Base-by-base conservation (phyloP, 2,329 filamentous ascomycete genomes). In the Ramichloridium luteum region DNA sequence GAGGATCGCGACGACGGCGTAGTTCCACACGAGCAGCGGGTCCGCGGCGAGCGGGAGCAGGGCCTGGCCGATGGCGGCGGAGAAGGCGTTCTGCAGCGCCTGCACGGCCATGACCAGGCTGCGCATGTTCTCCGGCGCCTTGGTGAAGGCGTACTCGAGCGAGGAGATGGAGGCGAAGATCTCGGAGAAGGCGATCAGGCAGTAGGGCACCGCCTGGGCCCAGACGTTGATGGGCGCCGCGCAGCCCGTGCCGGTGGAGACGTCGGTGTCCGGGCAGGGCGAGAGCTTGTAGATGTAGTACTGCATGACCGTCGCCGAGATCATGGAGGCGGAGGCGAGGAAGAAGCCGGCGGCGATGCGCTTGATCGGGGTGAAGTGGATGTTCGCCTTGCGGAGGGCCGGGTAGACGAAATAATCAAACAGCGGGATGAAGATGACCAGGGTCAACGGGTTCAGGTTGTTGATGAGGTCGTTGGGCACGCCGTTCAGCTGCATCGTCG, bases 21-120 rank as follows among this genome's bases (percentile, higher is more conserved):
- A 85, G 59, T 84, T 68, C 73, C 74, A 80, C 31, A 74, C 51
- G 41, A 80, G 64, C 39, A 74, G 61, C 13, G 77, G 78, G 49
- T 83, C 72, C 35, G 65, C 65, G 9, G 72, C 68, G 10, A 67
- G 54, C 1, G 75, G 70, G 4, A 71, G 66, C 13, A 81, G 57
- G 4, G 74, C 67, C 44, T 77, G 70, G 1, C 71, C 74, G 16
- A 83, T 55, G 25, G 68, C 69, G 4, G 70, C 64, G 4, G 69
- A 68, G 32, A 72, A 63, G 2, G 72, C 73, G 28, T 60, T 70
- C 35, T 69, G 74, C 32, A 76, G 61, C 34, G 74, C 60, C 43
- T 70, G 75, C 27, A 77, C 37, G 31, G 38, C 41, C 58, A 63
- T 64, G 36, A 65, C 60, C 29, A 65, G 59, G 18, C 54, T 57